Base-by-base conservation (phyloP, 371 early-diverging fungal species). In the Mucor saturninus region DNA sequence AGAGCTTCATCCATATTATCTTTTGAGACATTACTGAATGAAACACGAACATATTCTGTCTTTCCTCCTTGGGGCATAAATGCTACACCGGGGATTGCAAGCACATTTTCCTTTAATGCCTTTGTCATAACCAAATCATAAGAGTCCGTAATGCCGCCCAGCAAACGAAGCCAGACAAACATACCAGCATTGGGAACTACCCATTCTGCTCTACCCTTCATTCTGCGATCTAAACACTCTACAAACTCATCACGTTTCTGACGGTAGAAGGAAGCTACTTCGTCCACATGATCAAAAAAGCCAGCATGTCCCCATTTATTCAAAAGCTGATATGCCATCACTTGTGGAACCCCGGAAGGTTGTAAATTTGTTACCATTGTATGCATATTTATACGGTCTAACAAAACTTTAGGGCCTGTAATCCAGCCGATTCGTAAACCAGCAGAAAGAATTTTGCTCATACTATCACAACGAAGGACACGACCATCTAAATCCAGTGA, bases 341-440 rank as follows among this genome's bases (percentile, higher is more conserved):
- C 74, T 70, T 95, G 94, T 14, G 86, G 72, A 7, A 91, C 65
- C 56, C 92, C 90, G 5, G 91, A 88, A n/a, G 92, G 86, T 65
- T 92, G 91, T 38, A 92, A 71, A 54, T 85, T 91, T 54, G 89
- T 86, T 0, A 86, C 83, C 80, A 87, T 85, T 0, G 87, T 86
- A 63, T 93, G 87, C 30, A 92, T 73, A 35, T 87, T 83, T 55
- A 93, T 89, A n/a, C 86, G 75, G 15, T 90, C 81, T 32, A 93
- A 73, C 11, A 93, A 67, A 21, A 68, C 74, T 26, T 72, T 70
- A 2, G 92, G 94, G 4, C 93, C 94, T 39, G 91, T 88, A 2
- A 83, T 79, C 88, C 90, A 91, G 2, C 93, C 94, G n/a, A 93
- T 60, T 56, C 95, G 87, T 31, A 89, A 66, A 30, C 95, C 95